Evolutionary conservation across 208 protist genomes (phyloP).

Genomic region (Endotrypanum monterogeii): DNA sequence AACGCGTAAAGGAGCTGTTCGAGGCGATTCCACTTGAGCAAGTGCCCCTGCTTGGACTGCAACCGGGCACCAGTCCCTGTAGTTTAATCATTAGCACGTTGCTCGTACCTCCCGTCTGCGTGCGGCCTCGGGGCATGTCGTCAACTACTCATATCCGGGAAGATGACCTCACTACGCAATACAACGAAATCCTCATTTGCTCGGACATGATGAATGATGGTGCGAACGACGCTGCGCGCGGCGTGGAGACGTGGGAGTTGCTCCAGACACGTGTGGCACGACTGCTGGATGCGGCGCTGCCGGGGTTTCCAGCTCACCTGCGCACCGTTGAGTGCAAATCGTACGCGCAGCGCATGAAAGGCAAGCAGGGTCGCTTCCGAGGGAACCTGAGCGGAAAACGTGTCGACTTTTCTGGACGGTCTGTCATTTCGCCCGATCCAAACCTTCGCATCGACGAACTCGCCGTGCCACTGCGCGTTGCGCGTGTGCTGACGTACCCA

Average conservation of each 20-base stretch:
- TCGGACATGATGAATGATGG: constrained; percentile 85
- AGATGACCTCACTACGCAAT: constrained; percentile 98
- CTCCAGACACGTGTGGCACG: constrained; percentile 95
- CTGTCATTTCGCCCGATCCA: constrained; percentile 99
- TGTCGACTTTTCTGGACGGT: constrained; percentile 99
- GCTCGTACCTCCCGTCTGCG: constrained; percentile 96
- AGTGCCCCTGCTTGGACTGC: constrained; percentile 94
- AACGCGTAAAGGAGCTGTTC: constrained; percentile 92
- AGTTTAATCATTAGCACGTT: constrained; percentile 95
- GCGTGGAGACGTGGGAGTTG: constrained; percentile 96
- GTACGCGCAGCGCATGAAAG: constrained; percentile 98
- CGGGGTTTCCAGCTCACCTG: constrained; percentile 76
- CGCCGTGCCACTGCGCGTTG: constrained; percentile 96
- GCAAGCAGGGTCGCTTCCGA: constrained; percentile 99
- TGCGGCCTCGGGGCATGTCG: constrained; percentile 95
- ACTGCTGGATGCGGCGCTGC: constrained; percentile 81
- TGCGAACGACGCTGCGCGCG: constrained; percentile 62
- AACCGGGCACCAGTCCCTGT: constrained; percentile 70
- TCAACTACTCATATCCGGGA: constrained; percentile 89
- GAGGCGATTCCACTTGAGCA: constrained; percentile 91
- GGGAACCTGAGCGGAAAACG: constrained; percentile 99
- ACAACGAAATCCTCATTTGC: constrained; percentile 91
- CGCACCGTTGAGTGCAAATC: constrained; percentile 77
- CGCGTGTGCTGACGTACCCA: constrained; percentile 98
- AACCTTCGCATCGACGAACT: constrained; percentile 98